These are phyloP conservation scores for Cryptosporidium baileyi DNA, from an alignment of 169 alveolate species.

Conservation along the genomic window DNA sequence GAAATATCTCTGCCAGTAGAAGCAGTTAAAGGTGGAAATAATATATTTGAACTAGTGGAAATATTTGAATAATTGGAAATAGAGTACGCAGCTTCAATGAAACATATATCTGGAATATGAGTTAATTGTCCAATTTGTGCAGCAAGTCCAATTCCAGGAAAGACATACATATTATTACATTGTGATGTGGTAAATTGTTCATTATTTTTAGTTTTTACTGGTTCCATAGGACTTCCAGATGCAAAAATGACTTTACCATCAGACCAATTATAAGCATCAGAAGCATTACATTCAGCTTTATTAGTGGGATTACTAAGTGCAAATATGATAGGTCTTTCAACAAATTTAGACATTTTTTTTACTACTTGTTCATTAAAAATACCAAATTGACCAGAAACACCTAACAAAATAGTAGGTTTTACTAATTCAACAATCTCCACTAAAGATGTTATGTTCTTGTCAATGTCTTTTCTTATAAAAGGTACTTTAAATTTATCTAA, in stretches of 20 bases:
- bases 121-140: slow-evolving; percentile 58
- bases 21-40: slow-evolving; percentile 59
- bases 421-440: slow-evolving; percentile 64
- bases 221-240: slow-evolving; percentile 75
- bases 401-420: slow-evolving; percentile 71
- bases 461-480: slow-evolving; percentile 57
- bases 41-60: background rate
- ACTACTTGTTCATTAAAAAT: slow-evolving; percentile 66
- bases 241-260: slow-evolving; percentile 72
- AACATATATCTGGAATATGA: slow-evolving; percentile 67
- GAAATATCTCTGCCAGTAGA: slow-evolving; percentile 42
- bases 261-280: slow-evolving; percentile 71
- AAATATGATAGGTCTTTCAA: slow-evolving; percentile 72
- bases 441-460: slow-evolving; percentile 10
- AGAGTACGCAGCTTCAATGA: slow-evolving; percentile 64
- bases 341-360: slow-evolving; percentile 20
- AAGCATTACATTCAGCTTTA: slow-evolving; percentile 74
- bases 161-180: slow-evolving; percentile 73
- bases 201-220: slow-evolving; percentile 62
- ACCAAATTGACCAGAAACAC: slow-evolving; percentile 72
- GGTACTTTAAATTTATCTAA: slow-evolving; percentile 70
- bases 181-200: slow-evolving; percentile 43
- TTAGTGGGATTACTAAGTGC: slow-evolving; percentile 76
- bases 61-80: slow-evolving; percentile 9
- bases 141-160: slow-evolving; percentile 76